Evolutionary conservation across 495 filamentous ascomycete genomes (phyloP).

Genomic region (Xylaria castorea): DNA sequence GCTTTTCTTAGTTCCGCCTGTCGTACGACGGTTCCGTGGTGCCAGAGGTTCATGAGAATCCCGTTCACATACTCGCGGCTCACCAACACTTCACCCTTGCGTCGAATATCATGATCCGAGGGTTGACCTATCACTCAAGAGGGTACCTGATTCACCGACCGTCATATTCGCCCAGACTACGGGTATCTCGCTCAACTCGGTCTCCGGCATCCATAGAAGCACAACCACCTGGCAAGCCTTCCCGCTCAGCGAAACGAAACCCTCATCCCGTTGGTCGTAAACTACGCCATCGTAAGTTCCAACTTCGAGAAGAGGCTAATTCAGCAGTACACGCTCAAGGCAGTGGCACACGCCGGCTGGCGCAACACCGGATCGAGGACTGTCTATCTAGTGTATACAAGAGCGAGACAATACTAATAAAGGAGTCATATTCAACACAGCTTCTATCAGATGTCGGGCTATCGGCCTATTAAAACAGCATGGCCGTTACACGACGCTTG

Average conservation of each 20-base stretch:
- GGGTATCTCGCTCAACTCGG: neutral
- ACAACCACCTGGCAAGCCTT: conserved; percentile 12
- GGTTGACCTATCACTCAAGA: conserved; percentile 8
- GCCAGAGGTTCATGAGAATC: neutral
- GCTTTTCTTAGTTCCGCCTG: conserved; percentile 13
- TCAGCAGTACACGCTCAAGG: neutral
- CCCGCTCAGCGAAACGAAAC: neutral
- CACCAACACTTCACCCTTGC: conserved; percentile 4
- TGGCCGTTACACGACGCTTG: conserved; percentile 12
- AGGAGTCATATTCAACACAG: neutral
- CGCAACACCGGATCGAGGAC: neutral
- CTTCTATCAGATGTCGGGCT: conserved; percentile 6
- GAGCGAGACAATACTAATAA: neutral
- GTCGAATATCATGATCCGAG: conserved; percentile 1
- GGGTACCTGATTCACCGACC: conserved; percentile 8
- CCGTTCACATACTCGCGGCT: conserved; percentile 8
- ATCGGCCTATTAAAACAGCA: neutral
- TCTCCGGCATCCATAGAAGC: conserved; percentile 11
- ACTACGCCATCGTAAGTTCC: conserved; percentile 6
- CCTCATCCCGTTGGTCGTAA: neutral
- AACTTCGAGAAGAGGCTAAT: neutral
- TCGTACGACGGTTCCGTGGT: conserved; percentile 13
- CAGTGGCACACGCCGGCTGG: neutral
- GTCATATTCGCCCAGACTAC: neutral
- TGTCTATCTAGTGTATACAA: neutral